These are phyloP conservation scores for Auriscalpium orientale DNA, from an alignment of 768 basidiomycete genomes.

Conservation along the genomic window DNA sequence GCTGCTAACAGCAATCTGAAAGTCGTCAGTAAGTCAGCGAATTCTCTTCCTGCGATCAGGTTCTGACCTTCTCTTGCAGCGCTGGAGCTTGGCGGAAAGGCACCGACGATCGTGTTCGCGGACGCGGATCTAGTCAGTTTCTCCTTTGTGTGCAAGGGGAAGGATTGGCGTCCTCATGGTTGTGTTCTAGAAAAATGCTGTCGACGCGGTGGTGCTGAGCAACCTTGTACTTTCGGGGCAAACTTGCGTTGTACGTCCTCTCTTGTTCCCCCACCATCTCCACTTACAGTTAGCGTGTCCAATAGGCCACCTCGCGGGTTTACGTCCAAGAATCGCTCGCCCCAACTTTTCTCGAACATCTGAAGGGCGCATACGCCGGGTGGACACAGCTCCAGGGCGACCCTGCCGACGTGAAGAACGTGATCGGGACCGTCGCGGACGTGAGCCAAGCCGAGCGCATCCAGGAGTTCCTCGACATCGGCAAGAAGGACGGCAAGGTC, in stretches of 20 bases:
- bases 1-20: neutral
- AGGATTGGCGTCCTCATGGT: neutral
- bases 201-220: neutral
- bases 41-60: neutral
- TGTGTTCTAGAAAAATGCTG: neutral
- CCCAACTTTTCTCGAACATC: constrained; percentile 53
- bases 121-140: neutral
- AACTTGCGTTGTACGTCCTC: constrained; percentile 41
- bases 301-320: constrained; percentile 52
- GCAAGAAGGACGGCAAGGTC: constrained; percentile 59
- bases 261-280: too few relatives aligned
- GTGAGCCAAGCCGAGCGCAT: constrained; percentile 42
- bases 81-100: neutral
- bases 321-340: constrained; percentile 67
- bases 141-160: neutral
- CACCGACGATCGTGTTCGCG: neutral
- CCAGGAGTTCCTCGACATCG: constrained; percentile 71
- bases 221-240: constrained; percentile 25
- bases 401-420: constrained; percentile 50
- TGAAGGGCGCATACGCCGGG: constrained; percentile 24
- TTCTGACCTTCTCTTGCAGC: neutral
- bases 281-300: neutral
- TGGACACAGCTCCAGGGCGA: constrained; percentile 32
- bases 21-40: neutral
- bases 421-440: constrained; percentile 33